Conservation (phyloP, 2,329 filamentous ascomycete genomes). For the Verticillium dahliae region DNA sequence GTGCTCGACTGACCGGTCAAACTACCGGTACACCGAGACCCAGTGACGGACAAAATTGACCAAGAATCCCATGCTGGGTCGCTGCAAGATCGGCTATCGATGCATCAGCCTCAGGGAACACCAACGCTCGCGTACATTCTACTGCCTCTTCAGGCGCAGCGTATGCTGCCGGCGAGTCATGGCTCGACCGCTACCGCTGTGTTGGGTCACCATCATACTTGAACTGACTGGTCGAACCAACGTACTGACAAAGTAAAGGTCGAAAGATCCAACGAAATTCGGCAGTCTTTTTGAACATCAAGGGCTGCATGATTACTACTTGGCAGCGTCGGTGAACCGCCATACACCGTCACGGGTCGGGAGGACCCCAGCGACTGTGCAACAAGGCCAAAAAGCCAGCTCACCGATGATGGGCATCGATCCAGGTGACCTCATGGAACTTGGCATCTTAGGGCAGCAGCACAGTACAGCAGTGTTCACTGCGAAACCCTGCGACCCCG, state of each 20-base stretch:
- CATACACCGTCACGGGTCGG: no score
- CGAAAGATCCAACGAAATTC: background rate
- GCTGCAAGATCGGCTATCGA: background rate
- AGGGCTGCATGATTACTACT: no score
- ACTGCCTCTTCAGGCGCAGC: background rate
- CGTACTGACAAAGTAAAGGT: background rate
- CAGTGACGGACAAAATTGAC: background rate
- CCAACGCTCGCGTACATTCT: background rate
- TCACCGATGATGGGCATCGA: background rate
- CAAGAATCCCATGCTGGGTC: background rate
- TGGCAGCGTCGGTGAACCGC: no score
- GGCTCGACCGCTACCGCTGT: background rate
- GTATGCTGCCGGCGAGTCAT: background rate
- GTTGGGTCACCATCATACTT: background rate
- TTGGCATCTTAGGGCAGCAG: background rate
- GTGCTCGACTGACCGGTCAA: background rate
- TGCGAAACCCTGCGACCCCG: background rate
- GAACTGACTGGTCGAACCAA: background rate
- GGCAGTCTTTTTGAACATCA: no score
- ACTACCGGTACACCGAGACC: background rate
- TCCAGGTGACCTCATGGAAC: background rate
- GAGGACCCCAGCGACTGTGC: background rate
- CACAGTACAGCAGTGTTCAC: background rate
- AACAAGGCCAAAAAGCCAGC: background rate
- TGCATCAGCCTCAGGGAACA: background rate